phyloP scores from a whole-genome alignment of 2,329 filamentous ascomycete genomes.

The Bertia moriformis region DNA sequence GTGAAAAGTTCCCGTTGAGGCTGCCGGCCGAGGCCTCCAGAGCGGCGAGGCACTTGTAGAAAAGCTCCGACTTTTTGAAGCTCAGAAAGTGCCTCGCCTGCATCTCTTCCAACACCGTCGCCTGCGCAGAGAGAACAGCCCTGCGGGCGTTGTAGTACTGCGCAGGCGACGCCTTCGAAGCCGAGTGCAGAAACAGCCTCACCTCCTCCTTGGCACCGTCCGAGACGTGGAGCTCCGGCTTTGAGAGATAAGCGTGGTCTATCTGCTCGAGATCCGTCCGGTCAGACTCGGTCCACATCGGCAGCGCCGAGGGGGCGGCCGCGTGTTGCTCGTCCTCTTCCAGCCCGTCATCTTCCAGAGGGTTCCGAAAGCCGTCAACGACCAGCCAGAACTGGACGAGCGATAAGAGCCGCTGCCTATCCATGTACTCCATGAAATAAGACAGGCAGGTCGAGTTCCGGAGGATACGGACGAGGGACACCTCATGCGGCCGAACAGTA shows the following conservation, averaged over 20 bases:
- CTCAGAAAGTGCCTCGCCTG: slow-evolving; percentile 64
- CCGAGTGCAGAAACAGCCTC: slow-evolving; percentile 63
- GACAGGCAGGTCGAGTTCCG: slow-evolving; percentile 81
- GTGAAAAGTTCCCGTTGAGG: not conserved
- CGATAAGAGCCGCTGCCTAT: slow-evolving; percentile 74
- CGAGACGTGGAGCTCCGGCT: slow-evolving; percentile 66
- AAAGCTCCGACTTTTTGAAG: slow-evolving; percentile 87
- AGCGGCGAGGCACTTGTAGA: slow-evolving; percentile 87
- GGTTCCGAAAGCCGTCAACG: slow-evolving; percentile 88
- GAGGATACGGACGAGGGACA: slow-evolving; percentile 67
- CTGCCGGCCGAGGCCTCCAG: slow-evolving; percentile 46
- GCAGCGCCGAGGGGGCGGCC: slow-evolving; percentile 42
- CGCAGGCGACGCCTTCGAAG: slow-evolving; percentile 57
- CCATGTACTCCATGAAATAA: slow-evolving; percentile 99
- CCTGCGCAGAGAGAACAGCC: slow-evolving; percentile 70
- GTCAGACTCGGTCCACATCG: slow-evolving; percentile 70
- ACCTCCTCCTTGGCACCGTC: slow-evolving; percentile 56
- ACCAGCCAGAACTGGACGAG: slow-evolving; percentile 97
- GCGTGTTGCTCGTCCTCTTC: slow-evolving; percentile 45
- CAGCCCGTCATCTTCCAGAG: slow-evolving; percentile 71
- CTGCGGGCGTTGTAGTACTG: slow-evolving; percentile 76
- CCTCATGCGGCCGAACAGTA: slow-evolving; percentile 32
- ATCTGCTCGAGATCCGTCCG: slow-evolving; percentile 81
- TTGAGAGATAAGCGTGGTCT: slow-evolving; percentile 73
- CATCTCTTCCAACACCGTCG: slow-evolving; percentile 70